Base-by-base conservation (phyloP, 2,329 filamentous ascomycete species). In the Fusarium sarcochroum region DNA sequence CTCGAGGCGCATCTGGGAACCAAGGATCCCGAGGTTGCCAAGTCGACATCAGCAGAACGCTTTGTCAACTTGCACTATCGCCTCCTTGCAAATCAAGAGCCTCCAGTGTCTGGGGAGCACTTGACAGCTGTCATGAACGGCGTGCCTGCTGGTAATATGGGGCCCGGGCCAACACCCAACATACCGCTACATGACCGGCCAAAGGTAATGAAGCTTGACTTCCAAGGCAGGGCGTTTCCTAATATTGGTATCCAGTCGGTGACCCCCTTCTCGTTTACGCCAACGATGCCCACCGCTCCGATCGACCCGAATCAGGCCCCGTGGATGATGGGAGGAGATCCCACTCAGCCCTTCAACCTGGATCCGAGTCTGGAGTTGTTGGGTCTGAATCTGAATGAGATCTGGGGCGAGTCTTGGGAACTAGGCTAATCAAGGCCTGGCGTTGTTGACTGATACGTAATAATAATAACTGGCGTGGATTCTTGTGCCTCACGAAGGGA, bases 51-150 rank as follows among this genome's bases (percentile, higher is more conserved):
- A 5, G 86, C 87, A 2, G 86, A 89, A 76, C 80, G 86, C 18
- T 89, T 89, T 69, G 84, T 89, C 68, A 84, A 83, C 58, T 77
- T 89, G 30, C 86, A 89, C 75, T 87, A 86, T 72, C 85, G 84
- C 69, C 80, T 89, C 52, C 75, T 88, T 21, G 84, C 85, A 5
- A 85, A 86, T 59, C 86, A 88, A 73, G 84, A 87, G 21, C 79
- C 81, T 11, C 78, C 81, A 1, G 77, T 78, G 27, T 74, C 79
- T 8, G 76, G 78, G 8, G 78, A 73, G 20, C 48, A 68, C 44
- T 68, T 76, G 30, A 65, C 62, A 38, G 63, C 74, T 21, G 58
- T 73, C 32, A 66, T 76, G 50, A 64, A 70, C 57, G 54, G 72
- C 41, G 63, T 67, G 60, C 47, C 68, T 17, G 70, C 50, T 35